phyloP scores from a whole-genome alignment of 2,329 filamentous ascomycete species.

The Fusarium sp. region DNA sequence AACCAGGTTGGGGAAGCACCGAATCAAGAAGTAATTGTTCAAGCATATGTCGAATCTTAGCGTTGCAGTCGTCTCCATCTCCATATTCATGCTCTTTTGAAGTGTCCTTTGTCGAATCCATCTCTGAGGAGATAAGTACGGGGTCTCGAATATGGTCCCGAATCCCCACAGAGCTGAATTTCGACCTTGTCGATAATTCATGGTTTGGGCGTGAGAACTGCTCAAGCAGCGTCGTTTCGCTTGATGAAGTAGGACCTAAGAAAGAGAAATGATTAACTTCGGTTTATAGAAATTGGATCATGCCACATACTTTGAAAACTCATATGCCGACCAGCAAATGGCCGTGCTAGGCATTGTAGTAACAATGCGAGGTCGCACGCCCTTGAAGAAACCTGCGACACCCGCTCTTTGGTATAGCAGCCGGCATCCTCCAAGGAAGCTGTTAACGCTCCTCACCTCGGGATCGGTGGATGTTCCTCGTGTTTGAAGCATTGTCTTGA shows the following conservation, averaged over 20 bases:
- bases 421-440: constrained; percentile 81
- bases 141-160: constrained; percentile 19
- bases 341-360: constrained; percentile 99
- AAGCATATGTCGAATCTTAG: constrained; percentile 32
- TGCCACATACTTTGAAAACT: constrained; percentile 74
- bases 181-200: constrained; percentile 14
- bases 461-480: constrained; percentile 84
- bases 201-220: constrained; percentile 2
- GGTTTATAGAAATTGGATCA: background rate
- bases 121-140: constrained; percentile 15
- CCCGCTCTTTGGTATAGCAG: constrained; percentile 89
- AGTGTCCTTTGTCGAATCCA: constrained; percentile 20
- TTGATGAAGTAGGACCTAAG: constrained; percentile 71
- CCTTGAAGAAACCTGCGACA: constrained; percentile 89
- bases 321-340: constrained; percentile 94
- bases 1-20: constrained; percentile 21
- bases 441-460: constrained; percentile 87
- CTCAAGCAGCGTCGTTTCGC: constrained; percentile 61
- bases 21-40: constrained; percentile 34
- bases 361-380: constrained; percentile 88
- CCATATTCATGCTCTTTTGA: constrained; percentile 7
- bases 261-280: constrained; percentile 12
- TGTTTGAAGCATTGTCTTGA: constrained; percentile 97
- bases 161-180: constrained; percentile 19
- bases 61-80: constrained; percentile 20